Evolutionary conservation across 2,329 filamentous ascomycete genomes (phyloP), one percentile per base, ranked within the genome.

Genomic region (Aspergillus pseudoterreus): DNA sequence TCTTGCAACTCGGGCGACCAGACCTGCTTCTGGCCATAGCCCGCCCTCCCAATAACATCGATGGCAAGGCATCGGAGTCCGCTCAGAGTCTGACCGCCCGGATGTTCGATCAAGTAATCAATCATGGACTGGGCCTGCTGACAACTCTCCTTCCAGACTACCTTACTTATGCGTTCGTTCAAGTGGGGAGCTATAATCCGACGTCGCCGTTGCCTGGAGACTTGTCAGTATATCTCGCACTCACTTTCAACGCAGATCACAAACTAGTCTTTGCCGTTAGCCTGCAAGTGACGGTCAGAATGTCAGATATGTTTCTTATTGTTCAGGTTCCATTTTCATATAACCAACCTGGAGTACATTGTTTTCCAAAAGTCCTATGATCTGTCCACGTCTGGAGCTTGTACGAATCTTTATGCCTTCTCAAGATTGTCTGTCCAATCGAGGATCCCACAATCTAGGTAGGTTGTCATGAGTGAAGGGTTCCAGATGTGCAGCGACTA

Each of bases 41-140:
- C 70, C 1, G 69, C 65, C 30, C 57, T 47, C 4, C 65, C 66
- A 9, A 75, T 61, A 2, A 74, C 70, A 47, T 74, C 71, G 57
- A 74, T 69, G 14, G 71, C 68, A 15, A 74, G 53, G 33, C 57
- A 57, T 9, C 66, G 64, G 9, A 72, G 62, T 4, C 62, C 62
- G 9, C 54, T 52, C 8, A 68, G 54, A 1, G 67, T 65, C 19
- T 63, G 53, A 43, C 60, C 60, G 6, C 60, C 57, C 1, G 59
- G 56, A 30, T 60, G 50, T 9, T 57, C 41, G n/a, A 64, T 42
- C 36, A 70, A 49, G 44, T 65, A 64, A 4, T 61, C 45, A 0
- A 61, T 43, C 69, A 73, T 70, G 12, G 57, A 52, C 15, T 50
- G 47, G 0, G 69, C 62, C 50, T 73, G 69, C n/a, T 51, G 48